Percentiles rank a stretch among this genome's conserved stretches.
Conservation (phyloP, 441 rosid species). For the Cnidoscolus chayamansa region DNA sequence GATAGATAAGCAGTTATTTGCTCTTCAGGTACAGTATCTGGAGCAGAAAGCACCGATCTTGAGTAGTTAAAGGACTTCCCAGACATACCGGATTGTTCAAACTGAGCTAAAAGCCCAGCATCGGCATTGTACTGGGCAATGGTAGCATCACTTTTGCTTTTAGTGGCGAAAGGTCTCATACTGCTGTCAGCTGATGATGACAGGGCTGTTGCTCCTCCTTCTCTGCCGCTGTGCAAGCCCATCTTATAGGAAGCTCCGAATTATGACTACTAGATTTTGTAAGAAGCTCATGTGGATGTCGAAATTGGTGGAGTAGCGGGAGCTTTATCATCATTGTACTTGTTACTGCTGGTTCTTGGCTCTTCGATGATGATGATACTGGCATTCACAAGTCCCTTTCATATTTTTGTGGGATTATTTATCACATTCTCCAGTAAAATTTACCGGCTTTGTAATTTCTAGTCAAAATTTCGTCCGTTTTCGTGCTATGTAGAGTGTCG, state of each 20-base stretch:
- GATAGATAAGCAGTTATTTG: constrained; percentile 56
- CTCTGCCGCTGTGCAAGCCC: constrained; percentile 16
- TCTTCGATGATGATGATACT: constrained; percentile 15
- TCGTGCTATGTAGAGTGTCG: neutral
- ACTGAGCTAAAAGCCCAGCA: constrained; percentile 65
- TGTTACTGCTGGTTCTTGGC: constrained; percentile 21
- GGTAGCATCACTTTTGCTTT: constrained; percentile 32
- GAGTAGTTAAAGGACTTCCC: constrained; percentile 73
- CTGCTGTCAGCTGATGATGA: constrained; percentile 47
- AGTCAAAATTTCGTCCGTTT: no score
- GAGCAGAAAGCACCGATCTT: constrained; percentile 52
- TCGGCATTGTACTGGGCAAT: constrained; percentile 69
- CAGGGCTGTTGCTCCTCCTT: constrained; percentile 15
- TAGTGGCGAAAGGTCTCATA: constrained; percentile 37
- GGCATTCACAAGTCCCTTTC: constrained; percentile 4
- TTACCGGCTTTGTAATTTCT: neutral
- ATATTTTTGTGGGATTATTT: neutral
- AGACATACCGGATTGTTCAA: constrained; percentile 56
- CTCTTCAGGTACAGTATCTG: constrained; percentile 54
- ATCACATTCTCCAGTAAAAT: neutral
- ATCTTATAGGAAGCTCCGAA: constrained; percentile 1
- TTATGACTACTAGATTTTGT: neutral
- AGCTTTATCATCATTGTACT: constrained; percentile 29
- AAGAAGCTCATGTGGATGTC: constrained; percentile 17
- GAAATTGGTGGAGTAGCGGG: constrained; percentile 11